Evolutionary conservation across 2,329 filamentous ascomycete species (phyloP).

Genomic region (Cordyceps pruinosa): DNA sequence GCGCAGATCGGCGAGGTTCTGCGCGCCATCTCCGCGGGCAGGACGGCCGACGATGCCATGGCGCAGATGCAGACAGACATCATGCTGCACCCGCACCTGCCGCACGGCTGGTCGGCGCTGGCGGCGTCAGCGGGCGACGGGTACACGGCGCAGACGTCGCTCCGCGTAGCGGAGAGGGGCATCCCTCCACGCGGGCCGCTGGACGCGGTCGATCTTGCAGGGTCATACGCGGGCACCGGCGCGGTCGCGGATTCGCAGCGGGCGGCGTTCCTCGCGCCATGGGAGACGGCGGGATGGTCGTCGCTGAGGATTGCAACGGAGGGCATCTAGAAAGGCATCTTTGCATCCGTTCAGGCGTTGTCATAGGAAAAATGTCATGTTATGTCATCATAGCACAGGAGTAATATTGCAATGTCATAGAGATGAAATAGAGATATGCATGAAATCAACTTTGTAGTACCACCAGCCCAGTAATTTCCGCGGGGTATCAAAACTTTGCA

Average conservation of each 20-base stretch:
- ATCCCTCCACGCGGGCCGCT: conserved; percentile 67
- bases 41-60: conserved; percentile 44
- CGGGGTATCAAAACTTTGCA: neutral
- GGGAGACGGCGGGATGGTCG: conserved; percentile 61
- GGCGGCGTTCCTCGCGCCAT: conserved; percentile 75
- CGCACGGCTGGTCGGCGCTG: conserved; percentile 75
- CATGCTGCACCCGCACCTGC: conserved; percentile 72
- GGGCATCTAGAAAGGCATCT: conserved; percentile 6
- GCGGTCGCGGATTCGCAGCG: conserved; percentile 66
- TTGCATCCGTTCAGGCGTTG: neutral
- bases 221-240: conserved; percentile 68
- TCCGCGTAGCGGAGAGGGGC: conserved; percentile 67
- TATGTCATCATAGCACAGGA: neutral
- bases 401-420: neutral
- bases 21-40: conserved; percentile 54
- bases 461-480: neutral
- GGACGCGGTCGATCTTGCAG: conserved; percentile 61
- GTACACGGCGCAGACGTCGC: conserved; percentile 66
- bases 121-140: conserved; percentile 50
- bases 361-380: neutral
- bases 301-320: conserved; percentile 35
- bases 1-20: conserved; percentile 67
- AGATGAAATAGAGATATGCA: neutral
- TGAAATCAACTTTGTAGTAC: neutral
- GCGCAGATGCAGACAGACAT: conserved; percentile 68